A percentile compares a stretch with the other conserved stretches of the same genome.
These are phyloP conservation scores for Nannochloropsis oceanica DNA, from an alignment of 108 stramenopile genomes.

Conservation along the genomic window DNA sequence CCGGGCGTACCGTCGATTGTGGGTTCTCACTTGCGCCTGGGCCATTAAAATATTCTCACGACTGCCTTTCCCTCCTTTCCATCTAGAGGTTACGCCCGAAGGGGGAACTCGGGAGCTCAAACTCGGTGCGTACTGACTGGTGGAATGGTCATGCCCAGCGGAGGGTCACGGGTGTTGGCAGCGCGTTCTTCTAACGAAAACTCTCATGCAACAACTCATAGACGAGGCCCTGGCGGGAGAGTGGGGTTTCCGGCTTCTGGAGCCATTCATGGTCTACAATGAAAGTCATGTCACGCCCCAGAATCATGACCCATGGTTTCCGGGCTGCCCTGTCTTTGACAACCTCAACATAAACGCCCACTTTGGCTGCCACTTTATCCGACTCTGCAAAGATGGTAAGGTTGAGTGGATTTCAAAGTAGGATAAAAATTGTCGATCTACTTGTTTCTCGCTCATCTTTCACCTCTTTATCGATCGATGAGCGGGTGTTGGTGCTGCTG, in stretches of 20 bases:
- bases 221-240: background rate
- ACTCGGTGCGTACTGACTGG: background rate
- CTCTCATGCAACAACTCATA: background rate
- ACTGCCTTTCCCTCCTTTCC: background rate
- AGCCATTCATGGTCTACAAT: background rate
- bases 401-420: too few relatives aligned
- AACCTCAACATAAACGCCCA: background rate
- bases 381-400: background rate
- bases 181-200: too few relatives aligned
- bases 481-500: too few relatives aligned
- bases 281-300: background rate
- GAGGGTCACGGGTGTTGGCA: too few relatives aligned
- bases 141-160: too few relatives aligned
- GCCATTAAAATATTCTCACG: too few relatives aligned
- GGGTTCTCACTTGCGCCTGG: too few relatives aligned
- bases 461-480: too few relatives aligned
- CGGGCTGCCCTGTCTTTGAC: background rate
- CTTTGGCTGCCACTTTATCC: background rate
- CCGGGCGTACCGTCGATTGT: too few relatives aligned
- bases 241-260: background rate
- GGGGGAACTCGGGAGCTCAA: background rate
- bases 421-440: too few relatives aligned
- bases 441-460: too few relatives aligned
- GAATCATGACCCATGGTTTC: background rate
- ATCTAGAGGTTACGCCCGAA: background rate